Conservation (phyloP, 768 basidiomycete genomes). For the Trametes coccinea region DNA sequence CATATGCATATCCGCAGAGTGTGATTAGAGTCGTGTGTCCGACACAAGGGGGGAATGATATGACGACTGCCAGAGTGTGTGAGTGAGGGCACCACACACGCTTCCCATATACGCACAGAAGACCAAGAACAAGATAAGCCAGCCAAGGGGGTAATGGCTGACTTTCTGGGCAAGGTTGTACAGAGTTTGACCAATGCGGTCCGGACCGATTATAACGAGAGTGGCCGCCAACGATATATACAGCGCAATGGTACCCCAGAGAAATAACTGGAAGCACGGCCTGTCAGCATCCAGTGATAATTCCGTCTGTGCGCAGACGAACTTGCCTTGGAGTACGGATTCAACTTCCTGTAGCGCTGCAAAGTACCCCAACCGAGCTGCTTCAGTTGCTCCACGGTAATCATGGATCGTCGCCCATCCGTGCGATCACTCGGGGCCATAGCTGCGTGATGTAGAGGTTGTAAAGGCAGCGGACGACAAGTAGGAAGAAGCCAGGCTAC, state of each 20-base stretch:
- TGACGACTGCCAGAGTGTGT: slow-evolving; percentile 36
- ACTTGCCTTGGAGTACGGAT: slow-evolving; percentile 55
- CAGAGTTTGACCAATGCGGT: slow-evolving; percentile 64
- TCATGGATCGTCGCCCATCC: background rate
- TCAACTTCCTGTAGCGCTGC: slow-evolving; percentile 50
- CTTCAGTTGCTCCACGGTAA: slow-evolving; percentile 29
- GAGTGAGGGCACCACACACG: background rate
- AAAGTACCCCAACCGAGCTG: slow-evolving; percentile 37
- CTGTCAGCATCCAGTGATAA: background rate
- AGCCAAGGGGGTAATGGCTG: slow-evolving; percentile 60
- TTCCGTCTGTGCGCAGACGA: background rate
- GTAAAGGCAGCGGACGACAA: too few relatives aligned
- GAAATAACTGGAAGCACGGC: slow-evolving; percentile 44
- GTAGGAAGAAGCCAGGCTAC: too few relatives aligned
- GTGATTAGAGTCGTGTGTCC: slow-evolving; percentile 68
- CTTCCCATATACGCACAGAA: slow-evolving; percentile 46
- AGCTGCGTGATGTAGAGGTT: background rate
- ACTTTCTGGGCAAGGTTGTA: slow-evolving; percentile 69
- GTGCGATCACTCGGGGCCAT: background rate
- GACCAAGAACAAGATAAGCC: slow-evolving; percentile 51
- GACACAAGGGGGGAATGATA: slow-evolving; percentile 60
- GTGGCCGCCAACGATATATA: slow-evolving; percentile 45
- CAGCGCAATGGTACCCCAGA: slow-evolving; percentile 60
- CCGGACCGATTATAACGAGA: slow-evolving; percentile 57
- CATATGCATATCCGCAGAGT: slow-evolving; percentile 82